Evolutionary conservation across 352 stramenopile genomes (phyloP), one percentile per base, ranked within the genome.

Genomic region (Pythium coloratum): DNA sequence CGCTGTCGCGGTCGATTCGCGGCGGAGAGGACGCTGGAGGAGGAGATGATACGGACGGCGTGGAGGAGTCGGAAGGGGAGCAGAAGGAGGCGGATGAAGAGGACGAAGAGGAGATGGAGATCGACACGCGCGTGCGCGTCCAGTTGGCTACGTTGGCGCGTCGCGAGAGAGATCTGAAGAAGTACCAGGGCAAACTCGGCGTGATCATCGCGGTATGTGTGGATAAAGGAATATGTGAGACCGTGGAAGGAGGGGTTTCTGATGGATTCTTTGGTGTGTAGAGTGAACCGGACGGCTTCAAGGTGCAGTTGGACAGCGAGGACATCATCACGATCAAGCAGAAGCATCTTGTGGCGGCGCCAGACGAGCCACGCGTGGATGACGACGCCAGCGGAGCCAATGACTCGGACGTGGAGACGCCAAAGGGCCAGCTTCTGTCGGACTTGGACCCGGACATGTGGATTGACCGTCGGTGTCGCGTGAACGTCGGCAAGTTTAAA

Each of bases 401-500:
- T 54, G 57, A 71, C 9, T 67, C 51, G 49, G 64, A 77, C 9
- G 57, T 63, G n/a, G 64, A 76, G 20, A 55, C 71, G 9, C 70
- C 73, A 9, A 91, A 89, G 38, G 77, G 81, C 6, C 80, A 89
- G 57, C 63, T 96, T 18, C 72, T 96, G 1, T 94, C 88, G 0
- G 77, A 85, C 60, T 56, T 96, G 36, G 88, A 96, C 44, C 87
- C 88, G 1, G 88, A 96, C 24, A 92, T 96, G 85, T 96, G 88
- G 88, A 93, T 96, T 30, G 86, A 91, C 50, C 88, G 88, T 51
- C 84, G 85, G 49, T 94, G 87, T 49, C 83, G 88, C 18, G 93
- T 96, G 59, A 96, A 96, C 55, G 88, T 96, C 0, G 88, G 88
- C 62, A 96, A 96, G 71, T 96, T 94, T 63, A 92, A 92, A 46